Evolutionary conservation across 2,329 filamentous ascomycete species (phyloP).

Genomic region (Clonostachys chloroleuca): DNA sequence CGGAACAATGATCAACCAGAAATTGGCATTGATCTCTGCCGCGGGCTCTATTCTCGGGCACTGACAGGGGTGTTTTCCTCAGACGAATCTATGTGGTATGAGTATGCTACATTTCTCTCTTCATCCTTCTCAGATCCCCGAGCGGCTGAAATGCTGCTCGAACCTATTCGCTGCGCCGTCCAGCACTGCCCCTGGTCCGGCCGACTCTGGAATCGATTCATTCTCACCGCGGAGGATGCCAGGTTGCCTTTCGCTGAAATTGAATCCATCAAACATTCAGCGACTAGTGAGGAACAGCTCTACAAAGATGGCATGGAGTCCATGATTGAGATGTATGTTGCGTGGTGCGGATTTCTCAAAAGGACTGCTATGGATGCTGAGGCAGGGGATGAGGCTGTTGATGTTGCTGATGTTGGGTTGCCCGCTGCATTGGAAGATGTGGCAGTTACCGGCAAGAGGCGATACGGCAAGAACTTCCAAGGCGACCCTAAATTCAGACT

Average conservation of each 20-base stretch:
- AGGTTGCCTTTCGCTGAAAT: constrained; percentile 74
- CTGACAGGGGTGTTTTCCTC: constrained; percentile 65
- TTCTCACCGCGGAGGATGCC: constrained; percentile 79
- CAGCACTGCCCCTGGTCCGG: constrained; percentile 93
- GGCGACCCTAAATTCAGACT: constrained; percentile 88
- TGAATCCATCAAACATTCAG: constrained; percentile 85
- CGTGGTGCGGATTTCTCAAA: constrained; percentile 93
- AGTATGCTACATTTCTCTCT: constrained; percentile 74
- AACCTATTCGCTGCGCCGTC: constrained; percentile 76
- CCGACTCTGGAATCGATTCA: constrained; percentile 82
- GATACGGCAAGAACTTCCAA: constrained; percentile 70
- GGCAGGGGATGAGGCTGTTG: constrained; percentile 75
- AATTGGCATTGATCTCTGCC: constrained; percentile 44
- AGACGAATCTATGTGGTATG: constrained; percentile 75
- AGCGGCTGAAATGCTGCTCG: constrained; percentile 46
- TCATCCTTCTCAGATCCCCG: constrained; percentile 31
- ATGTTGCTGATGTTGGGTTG: constrained; percentile 87
- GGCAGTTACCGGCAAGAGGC: constrained; percentile 68
- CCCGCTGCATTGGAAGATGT: constrained; percentile 83
- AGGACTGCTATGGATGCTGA: constrained; percentile 74
- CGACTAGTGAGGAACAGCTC: constrained; percentile 79
- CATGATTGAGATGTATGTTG: constrained; percentile 84
- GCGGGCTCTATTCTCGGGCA: constrained; percentile 75
- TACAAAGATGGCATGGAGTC: constrained; percentile 84
- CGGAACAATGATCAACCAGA: constrained; percentile 38